phyloP scores from a whole-genome alignment of 805 yeast genomes.

The Suhomyces emberorum region DNA sequence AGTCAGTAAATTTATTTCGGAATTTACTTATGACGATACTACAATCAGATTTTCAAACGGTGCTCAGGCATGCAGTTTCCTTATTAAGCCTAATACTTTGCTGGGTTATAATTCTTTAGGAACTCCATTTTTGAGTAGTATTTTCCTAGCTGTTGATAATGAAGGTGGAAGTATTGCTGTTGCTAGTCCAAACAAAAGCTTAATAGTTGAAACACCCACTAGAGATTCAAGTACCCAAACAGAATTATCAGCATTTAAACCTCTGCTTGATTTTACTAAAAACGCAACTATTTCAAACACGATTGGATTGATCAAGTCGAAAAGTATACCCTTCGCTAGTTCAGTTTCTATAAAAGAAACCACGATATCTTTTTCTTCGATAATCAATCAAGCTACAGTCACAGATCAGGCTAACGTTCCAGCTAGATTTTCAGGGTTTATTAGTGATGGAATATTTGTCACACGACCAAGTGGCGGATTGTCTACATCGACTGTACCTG shows the following conservation, averaged over 20 bases:
- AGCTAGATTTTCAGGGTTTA: slow-evolving; percentile 1
- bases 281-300: slow-evolving; percentile 4
- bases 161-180: slow-evolving; percentile 55
- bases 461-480: neutral
- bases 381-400: neutral
- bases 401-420: neutral
- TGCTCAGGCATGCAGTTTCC: slow-evolving; percentile 53
- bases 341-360: slow-evolving; percentile 7
- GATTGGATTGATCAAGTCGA: slow-evolving; percentile 33
- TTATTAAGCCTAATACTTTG: slow-evolving; percentile 45
- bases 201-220: neutral
- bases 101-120: slow-evolving; percentile 58
- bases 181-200: slow-evolving; percentile 41
- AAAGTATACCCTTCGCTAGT: slow-evolving; percentile 51
- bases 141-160: slow-evolving; percentile 62
- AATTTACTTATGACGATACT: slow-evolving; percentile 33
- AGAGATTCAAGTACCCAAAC: neutral
- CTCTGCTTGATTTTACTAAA: neutral
- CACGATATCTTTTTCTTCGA: slow-evolving; percentile 16
- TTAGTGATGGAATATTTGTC: slow-evolving; percentile 3
- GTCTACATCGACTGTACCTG: slow-evolving; percentile 2
- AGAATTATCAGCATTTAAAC: neutral
- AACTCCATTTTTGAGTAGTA: slow-evolving; percentile 48
- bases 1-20: slow-evolving; percentile 42
- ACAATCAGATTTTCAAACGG: slow-evolving; percentile 52